Conservation (phyloP, 225 moss, liverwort and hornwort genomes). For the Anthoceros angustus region DNA sequence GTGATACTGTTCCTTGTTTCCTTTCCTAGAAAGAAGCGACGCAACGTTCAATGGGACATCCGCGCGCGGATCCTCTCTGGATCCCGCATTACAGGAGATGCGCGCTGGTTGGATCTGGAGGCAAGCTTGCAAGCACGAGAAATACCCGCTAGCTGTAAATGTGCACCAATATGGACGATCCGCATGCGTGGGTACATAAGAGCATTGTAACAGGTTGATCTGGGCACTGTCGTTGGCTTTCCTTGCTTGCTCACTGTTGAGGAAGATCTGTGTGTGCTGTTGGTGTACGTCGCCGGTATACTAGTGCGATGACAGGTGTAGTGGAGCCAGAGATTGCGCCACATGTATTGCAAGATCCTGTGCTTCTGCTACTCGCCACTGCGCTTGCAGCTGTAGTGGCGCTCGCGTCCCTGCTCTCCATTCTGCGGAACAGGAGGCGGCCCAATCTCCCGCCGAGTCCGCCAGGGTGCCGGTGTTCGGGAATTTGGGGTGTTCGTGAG, state of each 20-base stretch:
- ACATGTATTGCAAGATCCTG: neutral
- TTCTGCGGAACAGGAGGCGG: conserved; percentile 1
- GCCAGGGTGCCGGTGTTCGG: neutral
- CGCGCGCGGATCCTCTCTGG: neutral
- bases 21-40: neutral
- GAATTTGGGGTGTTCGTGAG: neutral
- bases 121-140: neutral
- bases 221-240: neutral
- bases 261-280: neutral
- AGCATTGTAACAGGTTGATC: neutral
- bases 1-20: neutral
- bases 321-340: neutral
- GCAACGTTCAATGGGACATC: neutral
- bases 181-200: neutral
- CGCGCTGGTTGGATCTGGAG: neutral
- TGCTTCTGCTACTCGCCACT: neutral
- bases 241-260: neutral
- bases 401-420: neutral
- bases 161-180: neutral
- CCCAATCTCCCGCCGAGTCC: neutral
- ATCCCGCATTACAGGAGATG: neutral
- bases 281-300: neutral
- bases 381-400: neutral
- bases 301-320: neutral
- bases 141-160: neutral